A percentile compares a stretch with the other conserved stretches of the same genome.
These are phyloP conservation scores for Irpex sp. DNA, from an alignment of 1,284 basidiomycete genomes.

Conservation along the genomic window DNA sequence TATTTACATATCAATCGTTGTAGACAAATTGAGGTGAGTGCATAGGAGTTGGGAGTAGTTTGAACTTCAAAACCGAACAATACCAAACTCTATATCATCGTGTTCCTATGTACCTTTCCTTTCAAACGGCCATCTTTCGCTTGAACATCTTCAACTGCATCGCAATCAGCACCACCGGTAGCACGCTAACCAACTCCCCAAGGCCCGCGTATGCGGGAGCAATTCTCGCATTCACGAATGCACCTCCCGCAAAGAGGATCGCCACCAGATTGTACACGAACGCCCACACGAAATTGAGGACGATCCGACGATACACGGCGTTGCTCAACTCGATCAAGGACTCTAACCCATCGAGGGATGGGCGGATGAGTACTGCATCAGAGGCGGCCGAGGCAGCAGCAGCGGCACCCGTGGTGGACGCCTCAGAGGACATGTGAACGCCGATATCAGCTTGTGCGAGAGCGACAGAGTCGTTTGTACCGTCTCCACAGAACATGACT, in stretches of 20 bases:
- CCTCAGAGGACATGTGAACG: slow-evolving; percentile 42
- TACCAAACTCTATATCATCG: background rate
- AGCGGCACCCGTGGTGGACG: slow-evolving; percentile 12
- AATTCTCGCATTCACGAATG: slow-evolving; percentile 37
- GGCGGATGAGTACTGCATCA: slow-evolving; percentile 44
- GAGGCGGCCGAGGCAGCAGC: slow-evolving; percentile 39
- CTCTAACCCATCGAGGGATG: slow-evolving; percentile 35
- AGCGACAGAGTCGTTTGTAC: slow-evolving; percentile 51
- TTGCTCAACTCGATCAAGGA: slow-evolving; percentile 39
- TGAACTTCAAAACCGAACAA: background rate
- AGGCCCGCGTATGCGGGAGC: slow-evolving; percentile 41
- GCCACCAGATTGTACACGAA: slow-evolving; percentile 41
- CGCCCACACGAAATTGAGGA: slow-evolving; percentile 46
- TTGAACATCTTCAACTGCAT: slow-evolving; percentile 30
- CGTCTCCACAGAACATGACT: slow-evolving; percentile 34
- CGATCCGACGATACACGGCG: slow-evolving; percentile 36
- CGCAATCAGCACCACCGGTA: slow-evolving; percentile 38
- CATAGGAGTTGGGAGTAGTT: background rate
- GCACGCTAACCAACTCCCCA: slow-evolving; percentile 39
- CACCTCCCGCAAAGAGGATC: slow-evolving; percentile 48
- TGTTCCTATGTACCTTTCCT: background rate
- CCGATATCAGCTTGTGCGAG: slow-evolving; percentile 49
- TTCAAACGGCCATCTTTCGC: background rate
- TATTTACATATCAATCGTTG: background rate
- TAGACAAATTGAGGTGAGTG: background rate